phyloP scores from a whole-genome alignment of 495 filamentous ascomycete genomes.

The Echria macrotheca region DNA sequence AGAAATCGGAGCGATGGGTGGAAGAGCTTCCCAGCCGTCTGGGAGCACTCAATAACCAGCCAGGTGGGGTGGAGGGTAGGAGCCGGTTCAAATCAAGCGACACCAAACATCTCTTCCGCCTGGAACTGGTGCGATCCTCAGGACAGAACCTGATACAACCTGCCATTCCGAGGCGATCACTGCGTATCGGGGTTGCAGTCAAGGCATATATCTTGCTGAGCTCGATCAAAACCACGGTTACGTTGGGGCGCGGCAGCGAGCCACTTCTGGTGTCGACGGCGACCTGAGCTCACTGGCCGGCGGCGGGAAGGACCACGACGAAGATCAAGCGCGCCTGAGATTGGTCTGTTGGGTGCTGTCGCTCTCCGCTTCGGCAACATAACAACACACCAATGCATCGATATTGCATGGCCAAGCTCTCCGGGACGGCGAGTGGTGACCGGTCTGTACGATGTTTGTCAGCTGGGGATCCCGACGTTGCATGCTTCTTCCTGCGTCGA shows the following conservation, averaged over 20 bases:
- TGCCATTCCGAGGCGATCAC: slow-evolving; percentile 12
- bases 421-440: not conserved
- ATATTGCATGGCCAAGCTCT: not conserved
- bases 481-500: not conserved
- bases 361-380: not conserved
- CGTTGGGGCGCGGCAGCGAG: not conserved
- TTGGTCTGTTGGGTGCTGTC: not conserved
- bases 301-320: not conserved
- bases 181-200: slow-evolving; percentile 11
- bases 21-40: too few species aligned
- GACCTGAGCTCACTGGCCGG: not conserved
- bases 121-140: not conserved
- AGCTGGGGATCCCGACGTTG: not conserved
- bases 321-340: not conserved
- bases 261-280: not conserved
- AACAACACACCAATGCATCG: not conserved
- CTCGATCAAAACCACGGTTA: not conserved
- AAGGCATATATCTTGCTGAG: slow-evolving; percentile 5
- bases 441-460: not conserved
- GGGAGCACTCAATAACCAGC: too few species aligned
- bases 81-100: not conserved
- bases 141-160: not conserved
- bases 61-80: not conserved
- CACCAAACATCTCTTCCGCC: not conserved
- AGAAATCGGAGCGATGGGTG: not conserved